Base-by-base conservation (phyloP, 2,329 filamentous ascomycete genomes). In the Fusarium tanahbumbuense region DNA sequence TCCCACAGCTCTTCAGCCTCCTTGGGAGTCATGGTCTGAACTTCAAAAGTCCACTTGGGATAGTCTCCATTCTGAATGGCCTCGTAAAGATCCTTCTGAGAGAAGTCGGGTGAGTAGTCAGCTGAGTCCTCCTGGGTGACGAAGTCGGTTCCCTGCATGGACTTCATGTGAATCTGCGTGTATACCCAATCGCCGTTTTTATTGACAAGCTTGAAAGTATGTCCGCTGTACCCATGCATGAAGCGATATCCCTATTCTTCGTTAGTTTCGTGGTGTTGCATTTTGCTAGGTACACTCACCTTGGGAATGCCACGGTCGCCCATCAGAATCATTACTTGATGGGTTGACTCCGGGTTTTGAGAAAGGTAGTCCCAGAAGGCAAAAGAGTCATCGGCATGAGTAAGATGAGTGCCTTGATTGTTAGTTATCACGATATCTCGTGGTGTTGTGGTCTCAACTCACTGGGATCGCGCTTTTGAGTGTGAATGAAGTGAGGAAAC, bases 401-500 rank as follows among this genome's bases (percentile, higher is more conserved):
- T 89, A 8, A 92, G 79, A 76, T 93, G 89, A 6, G 89, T 92
- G 20, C 63, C 59, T 59, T 1, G 1, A 1, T 9, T 4, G 11
- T 64, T 34, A 54, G 41, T 25, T 6, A 7, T 23, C 1, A 9
- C 0, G 11, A 44, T 0, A 49, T 27, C 34, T 37, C 6, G 4
- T 8, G 4, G 12, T 40, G 4, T 27, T 27, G 5, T 20, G 30
- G 22, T 41, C 9, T 8, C 6, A 3, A 44, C 56, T 45, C 16
- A 63, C 52, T 66, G 0, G 91, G 91, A 74, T 93, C 83, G n/a
- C 91, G 84, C 83, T 93, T 93, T 77, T 93, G 91, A 0, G 90
- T 92, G 76, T 92, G 91, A 56, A 92, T 92, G 75, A 92, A 90
- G 75, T 90, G 82, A 25, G 91, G 91, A 76, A 92, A 93, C 78